A percentile compares a stretch with the other conserved stretches of the same genome.
Conservation (phyloP, 2,329 filamentous ascomycete species). For the Herpotrichia juniperi region DNA sequence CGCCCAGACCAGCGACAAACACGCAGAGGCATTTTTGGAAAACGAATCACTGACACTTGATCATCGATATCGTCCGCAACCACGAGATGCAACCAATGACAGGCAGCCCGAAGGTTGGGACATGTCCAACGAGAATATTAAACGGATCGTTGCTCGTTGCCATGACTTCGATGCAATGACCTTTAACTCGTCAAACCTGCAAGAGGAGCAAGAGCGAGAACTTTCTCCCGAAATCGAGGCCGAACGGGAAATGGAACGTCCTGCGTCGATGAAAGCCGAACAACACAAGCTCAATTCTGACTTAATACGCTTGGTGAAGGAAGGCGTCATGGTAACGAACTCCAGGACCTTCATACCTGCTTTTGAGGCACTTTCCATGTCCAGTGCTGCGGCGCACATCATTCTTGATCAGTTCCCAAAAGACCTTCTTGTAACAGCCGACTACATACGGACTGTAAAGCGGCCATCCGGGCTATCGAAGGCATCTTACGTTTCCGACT, state of each 20-base stretch:
- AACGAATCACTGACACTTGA: constrained; percentile 60
- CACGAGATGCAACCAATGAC: background rate
- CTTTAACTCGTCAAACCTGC: constrained; percentile 49
- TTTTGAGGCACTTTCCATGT: constrained; percentile 52
- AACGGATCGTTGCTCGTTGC: constrained; percentile 25
- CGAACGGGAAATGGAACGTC: constrained; percentile 62
- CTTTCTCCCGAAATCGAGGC: constrained; percentile 68
- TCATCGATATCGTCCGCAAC: constrained; percentile 56
- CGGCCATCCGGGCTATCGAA: constrained; percentile 7
- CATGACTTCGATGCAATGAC: constrained; percentile 31
- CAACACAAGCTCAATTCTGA: constrained; percentile 53
- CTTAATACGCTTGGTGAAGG: constrained; percentile 49
- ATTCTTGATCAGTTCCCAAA: constrained; percentile 44
- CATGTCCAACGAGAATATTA: constrained; percentile 20
- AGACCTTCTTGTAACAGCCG: constrained; percentile 55
- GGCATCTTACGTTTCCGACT: constrained; percentile 43
- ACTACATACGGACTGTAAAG: constrained; percentile 58
- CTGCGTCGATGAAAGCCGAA: constrained; percentile 47
- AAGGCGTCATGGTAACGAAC: constrained; percentile 35
- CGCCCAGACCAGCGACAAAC: constrained; percentile 15
- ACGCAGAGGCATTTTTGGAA: constrained; percentile 59
- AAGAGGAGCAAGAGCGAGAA: constrained; percentile 74
- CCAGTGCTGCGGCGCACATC: constrained; percentile 48
- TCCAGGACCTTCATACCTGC: constrained; percentile 52
- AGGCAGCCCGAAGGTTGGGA: constrained; percentile 16